phyloP scores from a whole-genome alignment of 345 rosid genomes.

The Cochlearia excelsa region DNA sequence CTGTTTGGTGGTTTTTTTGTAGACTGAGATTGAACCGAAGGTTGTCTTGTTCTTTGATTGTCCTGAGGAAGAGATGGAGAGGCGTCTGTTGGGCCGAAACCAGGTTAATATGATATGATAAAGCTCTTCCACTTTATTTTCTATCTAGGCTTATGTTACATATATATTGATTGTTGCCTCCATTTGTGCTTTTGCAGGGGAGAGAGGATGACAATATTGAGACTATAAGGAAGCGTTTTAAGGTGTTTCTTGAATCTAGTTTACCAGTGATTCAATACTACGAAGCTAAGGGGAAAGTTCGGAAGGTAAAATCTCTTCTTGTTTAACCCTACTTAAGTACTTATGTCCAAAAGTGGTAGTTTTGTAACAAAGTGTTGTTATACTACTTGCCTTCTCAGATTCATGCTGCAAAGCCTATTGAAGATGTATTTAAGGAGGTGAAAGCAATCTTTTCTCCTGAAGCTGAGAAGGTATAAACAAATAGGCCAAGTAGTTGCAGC shows the following conservation, averaged over 20 bases:
- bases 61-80: slow-evolving; percentile 63
- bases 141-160: not conserved
- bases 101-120: slow-evolving; percentile 46
- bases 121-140: not conserved
- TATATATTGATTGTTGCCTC: slow-evolving; percentile 15
- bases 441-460: slow-evolving; percentile 50
- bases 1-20: slow-evolving; percentile 20
- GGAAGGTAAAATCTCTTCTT: slow-evolving; percentile 43
- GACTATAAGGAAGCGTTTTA: slow-evolving; percentile 68
- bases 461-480: slow-evolving; percentile 58
- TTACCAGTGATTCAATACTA: slow-evolving; percentile 65
- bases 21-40: slow-evolving; percentile 50
- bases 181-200: slow-evolving; percentile 45
- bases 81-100: slow-evolving; percentile 61
- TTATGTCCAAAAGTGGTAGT: not conserved
- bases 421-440: slow-evolving; percentile 65
- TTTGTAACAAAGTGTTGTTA: slow-evolving; percentile 17
- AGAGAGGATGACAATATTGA: slow-evolving; percentile 81
- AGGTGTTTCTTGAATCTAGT: slow-evolving; percentile 63
- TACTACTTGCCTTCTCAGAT: slow-evolving; percentile 41
- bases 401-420: slow-evolving; percentile 67
- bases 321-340: not conserved
- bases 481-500: slow-evolving; percentile 7
- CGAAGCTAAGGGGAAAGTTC: slow-evolving; percentile 57
- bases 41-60: slow-evolving; percentile 53